These are phyloP conservation scores for Acanthamoeba culbertsoni DNA, from an alignment of 208 protist genomes.

Conservation along the genomic window DNA sequence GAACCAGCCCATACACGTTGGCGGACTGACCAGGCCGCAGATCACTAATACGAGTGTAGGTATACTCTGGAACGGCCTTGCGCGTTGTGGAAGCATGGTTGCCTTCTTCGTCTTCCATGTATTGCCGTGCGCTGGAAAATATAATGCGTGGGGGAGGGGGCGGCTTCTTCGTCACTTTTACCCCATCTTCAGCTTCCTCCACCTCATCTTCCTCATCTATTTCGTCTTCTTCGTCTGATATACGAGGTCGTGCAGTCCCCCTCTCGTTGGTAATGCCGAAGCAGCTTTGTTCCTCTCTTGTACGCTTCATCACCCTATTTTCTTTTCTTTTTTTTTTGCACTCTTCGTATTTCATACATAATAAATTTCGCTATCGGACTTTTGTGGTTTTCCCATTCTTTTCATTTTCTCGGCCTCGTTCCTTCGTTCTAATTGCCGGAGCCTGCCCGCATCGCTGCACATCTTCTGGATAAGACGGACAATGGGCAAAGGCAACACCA, in stretches of 20 bases:
- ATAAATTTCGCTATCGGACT: too few species aligned
- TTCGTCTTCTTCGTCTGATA: neutral
- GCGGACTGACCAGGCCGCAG: neutral
- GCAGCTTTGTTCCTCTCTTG: neutral
- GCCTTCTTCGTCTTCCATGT: neutral
- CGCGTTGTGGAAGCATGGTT: neutral
- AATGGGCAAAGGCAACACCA: slow-evolving; percentile 52
- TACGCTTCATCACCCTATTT: neutral
- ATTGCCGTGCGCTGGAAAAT: slow-evolving; percentile 8
- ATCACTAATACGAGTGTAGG: slow-evolving; percentile 34
- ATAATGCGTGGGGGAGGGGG: neutral
- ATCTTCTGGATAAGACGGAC: too few species aligned
- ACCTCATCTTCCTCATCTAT: neutral
- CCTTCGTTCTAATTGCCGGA: too few species aligned
- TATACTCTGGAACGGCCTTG: neutral
- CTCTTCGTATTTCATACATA: too few species aligned
- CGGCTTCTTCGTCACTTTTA: neutral
- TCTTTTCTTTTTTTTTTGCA: too few species aligned
- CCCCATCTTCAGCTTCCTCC: neutral
- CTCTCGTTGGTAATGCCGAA: neutral
- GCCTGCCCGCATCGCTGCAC: too few species aligned
- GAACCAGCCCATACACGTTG: neutral
- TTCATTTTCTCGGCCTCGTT: too few species aligned
- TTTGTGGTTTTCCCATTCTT: too few species aligned
- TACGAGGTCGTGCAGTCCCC: neutral